Evolutionary conservation across 2,329 filamentous ascomycete genomes (phyloP).

Genomic region (Fusarium domesticum): DNA sequence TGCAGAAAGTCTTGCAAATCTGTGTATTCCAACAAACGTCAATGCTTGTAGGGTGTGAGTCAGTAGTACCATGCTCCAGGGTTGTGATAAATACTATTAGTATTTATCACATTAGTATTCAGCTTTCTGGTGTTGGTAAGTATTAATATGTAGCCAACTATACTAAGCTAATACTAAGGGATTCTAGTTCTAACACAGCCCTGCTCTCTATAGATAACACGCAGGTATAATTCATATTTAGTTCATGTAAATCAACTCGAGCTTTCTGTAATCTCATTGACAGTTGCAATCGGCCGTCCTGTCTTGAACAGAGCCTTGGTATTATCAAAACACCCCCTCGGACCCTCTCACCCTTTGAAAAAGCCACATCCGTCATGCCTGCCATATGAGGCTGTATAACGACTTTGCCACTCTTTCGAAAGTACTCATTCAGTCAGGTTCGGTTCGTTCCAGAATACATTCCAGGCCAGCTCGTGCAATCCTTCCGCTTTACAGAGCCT

Average conservation of each 20-base stretch:
- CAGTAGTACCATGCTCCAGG: too few species aligned
- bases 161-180: too few species aligned
- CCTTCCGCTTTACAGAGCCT: constrained; percentile 45
- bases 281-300: constrained; percentile 38
- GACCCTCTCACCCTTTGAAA: constrained; percentile 41
- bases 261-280: constrained; percentile 27
- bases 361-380: constrained; percentile 43
- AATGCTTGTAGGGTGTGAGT: too few species aligned
- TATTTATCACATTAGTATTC: neutral
- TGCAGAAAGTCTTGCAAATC: too few species aligned
- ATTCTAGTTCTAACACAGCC: too few species aligned
- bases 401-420: constrained; percentile 40
- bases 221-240: neutral
- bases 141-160: too few species aligned
- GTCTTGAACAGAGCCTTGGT: constrained; percentile 39
- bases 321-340: constrained; percentile 47
- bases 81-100: too few species aligned
- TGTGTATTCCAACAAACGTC: too few species aligned
- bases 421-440: constrained; percentile 39
- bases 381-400: constrained; percentile 45
- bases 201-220: too few species aligned
- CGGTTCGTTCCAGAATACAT: constrained; percentile 46
- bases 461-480: constrained; percentile 48
- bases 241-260: neutral
- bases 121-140: neutral